Evolutionary conservation across 208 protist genomes (phyloP), one percentile per base, ranked within the genome.

Genomic region (Kentomonas sorsogonicus): DNA sequence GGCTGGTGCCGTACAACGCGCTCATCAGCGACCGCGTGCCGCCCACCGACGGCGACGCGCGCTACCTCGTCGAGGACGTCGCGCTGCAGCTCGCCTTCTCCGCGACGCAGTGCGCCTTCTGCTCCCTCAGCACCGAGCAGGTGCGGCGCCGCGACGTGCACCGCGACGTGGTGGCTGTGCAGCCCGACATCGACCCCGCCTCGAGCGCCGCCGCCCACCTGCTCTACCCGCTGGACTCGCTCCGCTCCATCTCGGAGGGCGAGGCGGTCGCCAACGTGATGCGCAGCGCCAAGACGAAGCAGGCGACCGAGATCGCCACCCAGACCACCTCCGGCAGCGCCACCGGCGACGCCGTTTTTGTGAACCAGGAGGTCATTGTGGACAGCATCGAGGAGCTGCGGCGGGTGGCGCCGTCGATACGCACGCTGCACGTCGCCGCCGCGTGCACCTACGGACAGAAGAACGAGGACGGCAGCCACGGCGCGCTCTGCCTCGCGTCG

Each of bases 1-100:
- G 88, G 83, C 33, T 77, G 22, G 77, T 96, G 44, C 91, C 91
- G 11, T 96, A 89, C 66, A 78, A 91, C 55, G 82, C 85, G n/a
- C 68, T 96, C 41, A 79, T 96, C 54, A 74, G 77, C 41, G 53
- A 66, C 7, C 72, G 81, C 48, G n/a, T n/a, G n/a, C n/a, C n/a
- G n/a, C n/a, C n/a, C n/a, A n/a, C n/a, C n/a, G n/a, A n/a, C n/a
- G 71, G 48, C 22, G 59, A 66, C n/a, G 60, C 86, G 22, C 69
- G 77, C 13, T 96, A 83, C 69, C 60, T 93, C 26, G 68, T 94
- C 30, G 91, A 96, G 65, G 73, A 87, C 48, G 74, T 80, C 38
- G 78, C 84, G 0, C 31, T 95, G 27, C 91, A 96, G 66, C 54
- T 93, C 40, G 72, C 68, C 23, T 93, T 96, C 61, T 87, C 75